Conservation (phyloP, 164 flowering plant genomes). For the Protea cynaroides region DNA sequence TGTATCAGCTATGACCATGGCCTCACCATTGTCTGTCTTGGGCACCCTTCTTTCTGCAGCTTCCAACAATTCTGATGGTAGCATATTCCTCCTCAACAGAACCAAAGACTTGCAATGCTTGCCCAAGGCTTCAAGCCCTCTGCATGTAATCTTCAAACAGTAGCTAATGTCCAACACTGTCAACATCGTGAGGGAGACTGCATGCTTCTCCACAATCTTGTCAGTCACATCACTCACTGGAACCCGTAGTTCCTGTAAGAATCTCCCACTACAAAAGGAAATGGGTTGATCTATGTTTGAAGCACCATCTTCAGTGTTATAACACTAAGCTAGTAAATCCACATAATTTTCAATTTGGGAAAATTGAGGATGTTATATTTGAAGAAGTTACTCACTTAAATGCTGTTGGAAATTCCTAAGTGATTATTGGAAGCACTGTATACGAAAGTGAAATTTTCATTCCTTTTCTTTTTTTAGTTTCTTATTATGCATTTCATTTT, state of each 20-base stretch:
- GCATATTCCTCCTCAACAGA: slow-evolving; percentile 27
- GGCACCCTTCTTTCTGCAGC: background rate
- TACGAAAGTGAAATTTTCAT: too few species aligned
- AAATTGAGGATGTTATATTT: too few species aligned
- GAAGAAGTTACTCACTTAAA: too few species aligned
- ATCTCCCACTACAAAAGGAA: slow-evolving; percentile 18
- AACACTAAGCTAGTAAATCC: too few species aligned
- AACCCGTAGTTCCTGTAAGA: slow-evolving; percentile 22
- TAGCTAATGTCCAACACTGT: slow-evolving; percentile 28
- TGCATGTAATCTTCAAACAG: slow-evolving; percentile 22
- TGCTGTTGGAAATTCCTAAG: too few species aligned
- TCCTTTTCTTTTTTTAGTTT: too few species aligned
- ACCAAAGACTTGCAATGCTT: slow-evolving; percentile 23
- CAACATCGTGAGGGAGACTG: slow-evolving; percentile 12
- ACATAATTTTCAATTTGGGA: too few species aligned
- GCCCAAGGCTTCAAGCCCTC: slow-evolving; percentile 24
- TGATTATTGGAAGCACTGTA: too few species aligned
- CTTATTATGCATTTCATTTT: too few species aligned
- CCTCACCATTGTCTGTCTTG: slow-evolving; percentile 22
- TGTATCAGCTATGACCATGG: slow-evolving; percentile 26
- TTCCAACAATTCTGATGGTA: slow-evolving; percentile 12
- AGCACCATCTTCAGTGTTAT: too few species aligned
- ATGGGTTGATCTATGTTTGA: background rate
- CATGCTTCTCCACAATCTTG: slow-evolving; percentile 18
- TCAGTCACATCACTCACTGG: slow-evolving; percentile 29